Percentiles rank a stretch among this genome's conserved stretches.
Conservation (phyloP, 257 asterid genomes). For the Rauvolfia tetraphylla region DNA sequence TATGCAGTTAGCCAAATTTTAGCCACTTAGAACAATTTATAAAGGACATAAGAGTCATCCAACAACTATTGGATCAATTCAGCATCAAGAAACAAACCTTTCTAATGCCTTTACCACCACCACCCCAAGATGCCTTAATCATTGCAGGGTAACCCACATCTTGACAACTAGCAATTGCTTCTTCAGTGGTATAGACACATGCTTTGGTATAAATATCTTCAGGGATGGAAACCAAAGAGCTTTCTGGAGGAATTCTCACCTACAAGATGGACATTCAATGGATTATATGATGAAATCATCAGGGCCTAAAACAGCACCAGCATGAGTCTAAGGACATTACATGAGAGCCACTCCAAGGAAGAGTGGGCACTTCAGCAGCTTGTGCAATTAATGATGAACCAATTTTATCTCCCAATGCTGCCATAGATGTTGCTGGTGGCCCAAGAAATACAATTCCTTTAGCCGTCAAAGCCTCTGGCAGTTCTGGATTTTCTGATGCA, state of each 20-base stretch:
- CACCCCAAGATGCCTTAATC: conserved; percentile 99
- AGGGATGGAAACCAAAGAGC: conserved; percentile 76
- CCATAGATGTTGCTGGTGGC: conserved; percentile 91
- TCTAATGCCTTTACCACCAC: conserved; percentile 99
- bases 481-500: conserved; percentile 98
- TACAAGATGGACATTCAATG: conserved; percentile 23
- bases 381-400: conserved; percentile 98
- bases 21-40: conserved; percentile 12
- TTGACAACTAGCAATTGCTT: conserved; percentile 94
- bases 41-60: conserved; percentile 12
- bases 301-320: conserved; percentile 9
- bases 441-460: conserved; percentile 91
- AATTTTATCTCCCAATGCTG: conserved; percentile 94
- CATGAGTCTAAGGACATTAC: conserved; percentile 39
- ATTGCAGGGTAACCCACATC: conserved; percentile 98
- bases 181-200: conserved; percentile 92
- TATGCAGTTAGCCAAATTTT: not conserved
- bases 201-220: conserved; percentile 78
- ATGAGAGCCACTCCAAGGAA: conserved; percentile 99
- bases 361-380: conserved; percentile 98
- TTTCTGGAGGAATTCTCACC: conserved; percentile 80
- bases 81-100: conserved; percentile 57
- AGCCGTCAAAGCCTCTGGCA: conserved; percentile 83
- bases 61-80: not conserved
- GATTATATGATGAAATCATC: conserved; percentile 16